Evolutionary conservation across 1,284 basidiomycete genomes (phyloP), one percentile per base, ranked within the genome.

Genomic region (Trametes pubescens): DNA sequence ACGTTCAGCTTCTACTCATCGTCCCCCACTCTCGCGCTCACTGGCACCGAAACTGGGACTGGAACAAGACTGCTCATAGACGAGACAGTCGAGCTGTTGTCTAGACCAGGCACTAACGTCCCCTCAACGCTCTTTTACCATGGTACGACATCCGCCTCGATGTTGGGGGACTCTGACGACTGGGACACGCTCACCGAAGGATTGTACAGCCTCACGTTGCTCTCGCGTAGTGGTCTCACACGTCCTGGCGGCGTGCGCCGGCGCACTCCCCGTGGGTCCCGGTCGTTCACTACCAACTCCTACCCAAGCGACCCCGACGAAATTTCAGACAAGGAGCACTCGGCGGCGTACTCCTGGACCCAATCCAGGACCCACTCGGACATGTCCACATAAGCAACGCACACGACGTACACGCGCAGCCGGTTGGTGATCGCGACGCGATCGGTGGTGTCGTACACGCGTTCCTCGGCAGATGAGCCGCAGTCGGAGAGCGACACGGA

Each of bases 301-400:
- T 74, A 75, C 54, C 57, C 74, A 65, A 49, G 68, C 57, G 74
- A 73, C 35, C 72, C 77, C 4, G 81, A 83, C 52, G 77, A 79
- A 29, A 73, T 73, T 7, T 85, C 82, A 0, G 87, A 90, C 63
- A 88, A 85, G 72, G 88, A 89, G 73, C 89, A 90, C 71, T 73
- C 71, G 37, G 66, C 57, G 11, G 71, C 66, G 24, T 74, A 71
- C 59, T 72, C 72, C 0, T 53, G 47, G 29, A 51, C 60, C 35
- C 55, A 61, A 43, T 70, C 74, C 2, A 68, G 60, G 18, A 67
- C 69, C n/a, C 53, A 59, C 48, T 70, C 74, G 2, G 69, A 59
- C 18, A 66, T 68, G 2, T 68, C 59, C 61, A 55, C 62, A 34
- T 68, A 66, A 6, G 66, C 62, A 44, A 68, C 67, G n/a, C 67